Base-by-base conservation (phyloP, 139 green algal species). In the Chlamydomonas sp. region DNA sequence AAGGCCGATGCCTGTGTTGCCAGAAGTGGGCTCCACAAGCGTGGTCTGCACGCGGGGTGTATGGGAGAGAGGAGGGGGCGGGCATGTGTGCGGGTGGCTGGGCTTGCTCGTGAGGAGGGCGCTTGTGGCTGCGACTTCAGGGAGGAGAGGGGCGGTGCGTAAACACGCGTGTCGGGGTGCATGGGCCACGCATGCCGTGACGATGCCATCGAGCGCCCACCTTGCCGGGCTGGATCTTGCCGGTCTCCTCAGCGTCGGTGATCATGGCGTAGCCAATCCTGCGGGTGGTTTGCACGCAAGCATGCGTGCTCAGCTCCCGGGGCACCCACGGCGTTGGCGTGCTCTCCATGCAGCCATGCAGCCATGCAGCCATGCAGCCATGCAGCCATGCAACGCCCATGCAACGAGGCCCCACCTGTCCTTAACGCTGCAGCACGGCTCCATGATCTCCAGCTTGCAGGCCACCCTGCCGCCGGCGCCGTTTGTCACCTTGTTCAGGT, bases 251-350 rank as follows among this genome's bases (percentile, higher is more conserved):
- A n/a, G 93, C 93, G 3, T 84, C 78, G 8, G 70, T 65, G 49
- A 98, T 96, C 94, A 98, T 98, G 76, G 71, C 86, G 64, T 88
- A 86, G 1, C 89, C 94, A 75, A 98, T 98, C 43, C 87, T 90
- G 70, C 48, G 65, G 2, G 24, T 54, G 13, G 43, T 54, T 13
- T 54, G 13, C 43, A 16, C 13, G 13, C 13, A 54, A 54, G 16
- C 16, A 54, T 54, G n/a, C 10, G 39, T 8, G 39, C 39, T 50
- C 39, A 50, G 39, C 39, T 50, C 39, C 39, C 39, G 8, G 39
- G 39, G n/a, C n/a, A n/a, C n/a, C n/a, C n/a, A n/a, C n/a, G n/a
- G n/a, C n/a, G n/a, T n/a, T n/a, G n/a, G n/a, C n/a, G 13, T 50
- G 39, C 39, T 50, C 8, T 50, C 39, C 8, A 50, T 50, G 39